Base-by-base conservation (phyloP, 257 asterid species). In the Nicotiana otophora region DNA sequence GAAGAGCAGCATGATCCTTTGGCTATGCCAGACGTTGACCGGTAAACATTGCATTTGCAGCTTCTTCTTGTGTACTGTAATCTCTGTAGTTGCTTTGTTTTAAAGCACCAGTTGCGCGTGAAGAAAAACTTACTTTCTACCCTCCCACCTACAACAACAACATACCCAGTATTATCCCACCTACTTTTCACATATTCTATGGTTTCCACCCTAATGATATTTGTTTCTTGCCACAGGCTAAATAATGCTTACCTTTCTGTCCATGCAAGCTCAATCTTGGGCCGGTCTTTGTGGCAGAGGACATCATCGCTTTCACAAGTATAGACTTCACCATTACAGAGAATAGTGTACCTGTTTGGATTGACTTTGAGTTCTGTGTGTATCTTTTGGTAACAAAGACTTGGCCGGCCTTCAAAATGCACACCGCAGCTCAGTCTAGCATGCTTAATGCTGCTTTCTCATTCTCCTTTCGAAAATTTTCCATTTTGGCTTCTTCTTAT, bases 251-350 rank as follows among this genome's bases (percentile, higher is more conserved):
- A 95, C 90, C 93, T 93, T 85, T 85, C 91, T 83, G 93, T 92
- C 81, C 98, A 95, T 84, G 94, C 92, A 85, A 88, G 92, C 70
- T 91, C 96, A 53, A 93, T 95, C 86, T 81, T 92, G 89, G 98
- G 98, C 85, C 87, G 97, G 89, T 92, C 98, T 7, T 83, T 93
- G 93, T 95, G 98, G 98, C 96, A 85, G 94, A 95, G 86, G 88
- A 90, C 96, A 48, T 89, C 94, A 58, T 86, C 85, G 0, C 83
- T 87, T 82, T 81, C 91, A 31, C 89, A 89, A 86, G 83, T 82
- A 72, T 89, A 88, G 81, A 83, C 15, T 54, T 26, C 31, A 28
- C 33, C 63, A n/a, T 51, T 57, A 53, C 64, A 77, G 54, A 75
- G 86, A 42, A 80, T 61, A 42, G 26, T 80, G 55, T 46, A 48